These are phyloP conservation scores for Aspergillus incahuasiensis DNA, from an alignment of 495 filamentous ascomycete genomes.

Conservation along the genomic window DNA sequence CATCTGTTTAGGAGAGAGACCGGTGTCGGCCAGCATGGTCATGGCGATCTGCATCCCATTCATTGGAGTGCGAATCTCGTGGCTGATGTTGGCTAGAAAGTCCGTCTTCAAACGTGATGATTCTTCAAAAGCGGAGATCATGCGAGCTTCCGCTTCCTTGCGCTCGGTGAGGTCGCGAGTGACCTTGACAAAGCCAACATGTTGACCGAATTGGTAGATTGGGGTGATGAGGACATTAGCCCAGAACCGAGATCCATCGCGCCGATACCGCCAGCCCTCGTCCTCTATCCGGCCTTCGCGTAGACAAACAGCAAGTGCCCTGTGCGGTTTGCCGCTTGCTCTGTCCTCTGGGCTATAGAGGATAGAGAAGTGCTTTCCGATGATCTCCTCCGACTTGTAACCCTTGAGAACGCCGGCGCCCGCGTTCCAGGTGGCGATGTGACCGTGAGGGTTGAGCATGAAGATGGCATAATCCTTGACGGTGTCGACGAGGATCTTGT, in stretches of 20 bases:
- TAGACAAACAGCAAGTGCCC: constrained; percentile 53
- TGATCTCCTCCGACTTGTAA: constrained; percentile 51
- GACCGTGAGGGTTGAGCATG: constrained; percentile 55
- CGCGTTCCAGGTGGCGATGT: constrained; percentile 59
- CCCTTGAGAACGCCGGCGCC: constrained; percentile 58
- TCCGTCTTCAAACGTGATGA: constrained; percentile 60
- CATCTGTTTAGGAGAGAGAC: constrained; percentile 60
- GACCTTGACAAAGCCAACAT: constrained; percentile 62
- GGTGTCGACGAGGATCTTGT: constrained; percentile 57
- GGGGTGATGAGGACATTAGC: constrained; percentile 64
- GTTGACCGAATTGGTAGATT: constrained; percentile 51
- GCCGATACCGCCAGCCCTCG: constrained; percentile 62
- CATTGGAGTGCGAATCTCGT: constrained; percentile 82
- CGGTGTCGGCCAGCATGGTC: constrained; percentile 63
- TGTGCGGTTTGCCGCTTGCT: constrained; percentile 46
- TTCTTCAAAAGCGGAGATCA: constrained; percentile 62
- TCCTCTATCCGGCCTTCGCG: constrained; percentile 59
- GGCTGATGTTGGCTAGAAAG: constrained; percentile 78
- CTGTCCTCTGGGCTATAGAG: constrained; percentile 58
- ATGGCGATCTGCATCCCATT: constrained; percentile 73
- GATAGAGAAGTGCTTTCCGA: constrained; percentile 59
- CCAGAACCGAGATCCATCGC: constrained; percentile 61
- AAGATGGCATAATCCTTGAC: constrained; percentile 68
- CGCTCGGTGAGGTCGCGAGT: constrained; percentile 61
- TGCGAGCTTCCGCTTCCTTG: constrained; percentile 50